Base-by-base conservation (phyloP, 257 asterid genomes). In the Lycium barbarum region DNA sequence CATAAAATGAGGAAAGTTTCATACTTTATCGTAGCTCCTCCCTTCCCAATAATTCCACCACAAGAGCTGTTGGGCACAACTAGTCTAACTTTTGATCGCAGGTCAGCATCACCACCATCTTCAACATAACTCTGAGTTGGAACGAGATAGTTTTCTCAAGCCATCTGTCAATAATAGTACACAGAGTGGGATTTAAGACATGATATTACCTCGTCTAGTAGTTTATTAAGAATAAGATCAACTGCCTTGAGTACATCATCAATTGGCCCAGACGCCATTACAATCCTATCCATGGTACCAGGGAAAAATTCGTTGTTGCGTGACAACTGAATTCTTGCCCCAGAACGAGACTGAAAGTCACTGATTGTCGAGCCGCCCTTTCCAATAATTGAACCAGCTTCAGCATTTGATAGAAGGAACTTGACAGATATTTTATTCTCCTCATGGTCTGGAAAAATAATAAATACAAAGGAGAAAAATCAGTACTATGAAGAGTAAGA, bases 11-110 rank as follows among this genome's bases (percentile, higher is more conserved):
- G 63, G 62, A 76, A 51, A 76, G 36, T 12, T 51, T 51, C 82
- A 76, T 89, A 97, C 99, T 93, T 94, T 88, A 97, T 97, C 83
- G 89, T 92, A 85, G 96, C 87, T 88, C 99, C 99, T 84, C 93
- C 98, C 86, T 93, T 97, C 89, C 99, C 99, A 87, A 97, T 97
- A 88, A 97, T 91, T 93, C 98, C 98, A 84, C 98, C 98, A 90
- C 99, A 97, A 74, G 96, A 95, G 91, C 98, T 93, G 91, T 95
- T 97, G 74, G 99, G 98, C 80, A 94, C 98, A 85, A 94, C 90
- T 89, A 97, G 93, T 89, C 95, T 93, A 87, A 94, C 90, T 89
- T 90, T 94, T 4, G 97, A 89, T 80, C 89, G 91, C 12, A 92
- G 95, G 71, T 92, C 97, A 86, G 57, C 88, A 82, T 92, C 92